Evolutionary conservation across 169 alveolate species (phyloP).

Genomic region (Plasmodium gaboni): DNA sequence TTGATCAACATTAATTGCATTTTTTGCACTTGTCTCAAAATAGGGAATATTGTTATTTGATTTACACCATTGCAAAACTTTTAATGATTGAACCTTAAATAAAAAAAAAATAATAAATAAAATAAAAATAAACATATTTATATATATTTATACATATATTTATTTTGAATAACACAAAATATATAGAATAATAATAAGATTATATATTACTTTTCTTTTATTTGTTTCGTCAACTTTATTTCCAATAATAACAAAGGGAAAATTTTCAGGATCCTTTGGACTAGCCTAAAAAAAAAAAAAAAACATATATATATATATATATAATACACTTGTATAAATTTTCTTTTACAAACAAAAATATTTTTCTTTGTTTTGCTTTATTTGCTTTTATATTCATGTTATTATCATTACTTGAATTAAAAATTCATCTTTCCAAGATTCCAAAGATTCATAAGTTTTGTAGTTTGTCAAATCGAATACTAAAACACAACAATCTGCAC

Average conservation of each 20-base stretch:
- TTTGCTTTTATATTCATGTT: background rate
- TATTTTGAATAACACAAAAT: background rate
- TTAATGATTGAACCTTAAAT: conserved; percentile 87
- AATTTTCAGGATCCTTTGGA: conserved; percentile 96
- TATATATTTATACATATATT: conserved; percentile 1
- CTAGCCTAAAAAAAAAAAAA: conserved; percentile 79
- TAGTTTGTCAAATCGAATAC: conserved; percentile 95
- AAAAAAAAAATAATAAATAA: conserved; percentile 11
- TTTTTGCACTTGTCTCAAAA: conserved; percentile 98
- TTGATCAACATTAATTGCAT: conserved; percentile 94
- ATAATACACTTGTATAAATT: background rate
- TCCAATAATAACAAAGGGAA: conserved; percentile 97
- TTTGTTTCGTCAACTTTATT: conserved; percentile 96
- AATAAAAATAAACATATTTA: background rate
- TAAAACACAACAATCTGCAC: conserved; percentile 99
- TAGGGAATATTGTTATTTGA: conserved; percentile 93
- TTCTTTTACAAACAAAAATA: background rate
- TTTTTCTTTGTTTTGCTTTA: background rate
- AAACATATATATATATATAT: conserved; percentile 2
- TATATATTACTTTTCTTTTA: conserved; percentile 89
- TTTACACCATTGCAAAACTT: conserved; percentile 95
- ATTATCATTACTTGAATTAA: conserved; percentile 89
- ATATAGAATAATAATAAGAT: too few species aligned
- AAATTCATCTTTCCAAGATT: conserved; percentile 98
- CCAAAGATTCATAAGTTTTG: conserved; percentile 95